Conservation (phyloP, 768 basidiomycete species). For the Boletus reticuloceps region DNA sequence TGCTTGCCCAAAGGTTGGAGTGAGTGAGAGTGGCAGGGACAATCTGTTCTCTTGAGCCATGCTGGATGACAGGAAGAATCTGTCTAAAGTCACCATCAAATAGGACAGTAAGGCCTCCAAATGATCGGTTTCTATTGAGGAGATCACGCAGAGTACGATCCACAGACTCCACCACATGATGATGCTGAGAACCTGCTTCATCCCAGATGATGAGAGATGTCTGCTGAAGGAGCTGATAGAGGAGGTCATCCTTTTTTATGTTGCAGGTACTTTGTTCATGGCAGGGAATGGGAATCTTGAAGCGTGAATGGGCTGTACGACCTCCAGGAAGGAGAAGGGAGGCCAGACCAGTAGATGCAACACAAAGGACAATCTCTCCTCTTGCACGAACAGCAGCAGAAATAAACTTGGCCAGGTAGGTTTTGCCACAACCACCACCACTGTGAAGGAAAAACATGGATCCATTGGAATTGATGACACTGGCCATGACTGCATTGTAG, state of each 20-base stretch:
- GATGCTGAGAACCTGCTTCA: background rate
- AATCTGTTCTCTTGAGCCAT: constrained; percentile 38
- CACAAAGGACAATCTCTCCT: background rate
- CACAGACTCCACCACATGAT: background rate
- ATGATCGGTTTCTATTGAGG: background rate
- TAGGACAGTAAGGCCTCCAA: background rate
- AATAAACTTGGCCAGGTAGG: background rate
- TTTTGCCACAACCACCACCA: constrained; percentile 4
- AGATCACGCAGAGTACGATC: background rate
- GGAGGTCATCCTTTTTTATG: background rate
- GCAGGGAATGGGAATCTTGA: background rate
- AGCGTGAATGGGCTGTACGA: background rate
- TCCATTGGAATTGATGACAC: background rate
- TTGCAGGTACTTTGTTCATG: background rate
- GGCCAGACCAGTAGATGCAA: background rate
- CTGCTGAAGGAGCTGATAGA: background rate
- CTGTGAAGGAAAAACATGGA: constrained; percentile 40
- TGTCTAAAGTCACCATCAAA: background rate
- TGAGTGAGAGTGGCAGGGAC: constrained; percentile 34
- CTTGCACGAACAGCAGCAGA: background rate
- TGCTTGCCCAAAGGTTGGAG: constrained; percentile 38
- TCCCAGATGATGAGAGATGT: background rate
- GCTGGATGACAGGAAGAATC: constrained; percentile 33
- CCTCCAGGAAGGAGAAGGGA: background rate
- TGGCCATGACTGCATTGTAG: background rate